Conservation (phyloP, 257 asterid genomes). For the Asclepias syriaca region DNA sequence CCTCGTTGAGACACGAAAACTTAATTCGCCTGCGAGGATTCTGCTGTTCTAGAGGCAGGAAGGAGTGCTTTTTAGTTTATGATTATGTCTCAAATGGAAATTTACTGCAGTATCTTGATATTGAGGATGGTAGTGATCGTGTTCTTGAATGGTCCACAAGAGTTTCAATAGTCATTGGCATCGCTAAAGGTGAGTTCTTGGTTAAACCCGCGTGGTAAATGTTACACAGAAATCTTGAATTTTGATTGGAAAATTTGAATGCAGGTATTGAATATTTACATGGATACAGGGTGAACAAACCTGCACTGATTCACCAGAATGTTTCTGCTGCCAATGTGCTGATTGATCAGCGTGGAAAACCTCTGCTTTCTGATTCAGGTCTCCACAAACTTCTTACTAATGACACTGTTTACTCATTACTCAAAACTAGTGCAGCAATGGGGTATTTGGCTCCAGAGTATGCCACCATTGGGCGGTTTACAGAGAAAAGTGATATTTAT, state of each 20-base stretch:
- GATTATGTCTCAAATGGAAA: conserved; percentile 71
- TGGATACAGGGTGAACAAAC: conserved; percentile 50
- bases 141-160: conserved; percentile 77
- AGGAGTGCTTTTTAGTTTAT: conserved; percentile 78
- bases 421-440: conserved; percentile 90
- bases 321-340: conserved; percentile 76
- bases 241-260: neutral
- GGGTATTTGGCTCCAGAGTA: conserved; percentile 96
- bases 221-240: too few species aligned
- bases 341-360: conserved; percentile 48
- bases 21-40: conserved; percentile 73
- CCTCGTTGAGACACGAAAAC: conserved; percentile 74
- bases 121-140: conserved; percentile 48
- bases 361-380: conserved; percentile 73
- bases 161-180: conserved; percentile 61
- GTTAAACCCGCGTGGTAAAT: too few species aligned
- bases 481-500: conserved; percentile 77
- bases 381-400: conserved; percentile 81
- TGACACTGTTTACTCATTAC: conserved; percentile 74
- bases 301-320: conserved; percentile 78
- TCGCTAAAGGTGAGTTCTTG: conserved; percentile 60
- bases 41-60: conserved; percentile 78
- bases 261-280: conserved; percentile 79
- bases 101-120: conserved; percentile 54
- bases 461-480: conserved; percentile 75